Base-by-base conservation (phyloP, 2,329 filamentous ascomycete genomes). In the Pseudocercospora fijiensis region DNA sequence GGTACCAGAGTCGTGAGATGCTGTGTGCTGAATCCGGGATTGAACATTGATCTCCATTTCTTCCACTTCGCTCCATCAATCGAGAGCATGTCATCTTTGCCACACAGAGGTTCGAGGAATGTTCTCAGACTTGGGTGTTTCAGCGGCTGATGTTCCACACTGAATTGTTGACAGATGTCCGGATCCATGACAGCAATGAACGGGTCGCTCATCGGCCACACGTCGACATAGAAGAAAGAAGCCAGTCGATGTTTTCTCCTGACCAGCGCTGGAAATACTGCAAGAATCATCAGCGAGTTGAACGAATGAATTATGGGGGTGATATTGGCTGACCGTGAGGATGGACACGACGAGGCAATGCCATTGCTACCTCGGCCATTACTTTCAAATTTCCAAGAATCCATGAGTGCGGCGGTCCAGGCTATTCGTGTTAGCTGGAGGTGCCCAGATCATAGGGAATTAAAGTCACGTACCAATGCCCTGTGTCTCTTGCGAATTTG, bases 21-120 rank as follows among this genome's bases (percentile, higher is more conserved):
- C 16, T 74, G 67, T 8, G 72, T 65, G 0, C 73, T 73, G 61
- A 80, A 80, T 6, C 76, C 78, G 4, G 78, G 78, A 51, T 79
- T 80, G 73, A 81, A 81, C 16, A 77, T 76, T 27, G 63, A 67
- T 52, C 79, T 71, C 78, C 78, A 80, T 53, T 74, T 77, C 69
- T 80, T 81, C 79, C 79, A 81, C 7, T 68, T 45, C 3, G 72
- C 65, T 0, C 78, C 78, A 51, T 79, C 75, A 22, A 72, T 71
- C 1, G 71, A 71, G 0, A 81, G 65, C 65, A 72, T 67, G 55
- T 72, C 69, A 9, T 65, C 68, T n/a, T 62, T 66, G 5, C 70
- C 70, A 4, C 62, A 66, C 2, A 72, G 60, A 16, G 45, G 56
- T 8, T 58, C 28, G n/a, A 72, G 61, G 28, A 69, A 70, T 1